Conservation (phyloP, 768 basidiomycete species). For the Phanerochaete sordida region DNA sequence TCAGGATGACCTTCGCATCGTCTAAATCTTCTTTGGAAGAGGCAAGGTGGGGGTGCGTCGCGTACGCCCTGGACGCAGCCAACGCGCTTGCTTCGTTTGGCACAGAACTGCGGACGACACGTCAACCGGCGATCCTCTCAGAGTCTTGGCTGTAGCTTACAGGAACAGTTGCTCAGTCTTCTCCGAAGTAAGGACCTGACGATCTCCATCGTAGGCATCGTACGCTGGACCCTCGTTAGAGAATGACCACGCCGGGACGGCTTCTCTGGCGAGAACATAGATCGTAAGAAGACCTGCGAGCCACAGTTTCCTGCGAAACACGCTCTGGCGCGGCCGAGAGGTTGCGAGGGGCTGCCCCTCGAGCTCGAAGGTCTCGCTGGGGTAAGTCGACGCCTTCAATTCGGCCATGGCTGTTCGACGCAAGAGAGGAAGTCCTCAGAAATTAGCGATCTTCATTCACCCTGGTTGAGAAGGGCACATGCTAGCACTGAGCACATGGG, state of each 20-base stretch:
- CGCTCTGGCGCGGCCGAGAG: neutral
- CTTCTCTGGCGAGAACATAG: neutral
- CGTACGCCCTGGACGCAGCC: conserved; percentile 52
- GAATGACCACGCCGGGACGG: neutral
- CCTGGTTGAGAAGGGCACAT: too few species aligned
- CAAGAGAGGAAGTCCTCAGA: too few species aligned
- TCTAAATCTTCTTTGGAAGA: conserved; percentile 52
- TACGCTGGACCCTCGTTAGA: neutral
- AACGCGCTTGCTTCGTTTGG: conserved; percentile 58
- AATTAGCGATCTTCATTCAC: too few species aligned
- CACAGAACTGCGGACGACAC: conserved; percentile 37
- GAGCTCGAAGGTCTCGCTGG: neutral
- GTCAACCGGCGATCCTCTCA: neutral
- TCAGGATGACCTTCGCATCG: conserved; percentile 63
- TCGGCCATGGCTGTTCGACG: neutral
- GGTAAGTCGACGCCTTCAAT: neutral
- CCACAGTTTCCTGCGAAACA: neutral
- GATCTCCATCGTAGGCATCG: neutral
- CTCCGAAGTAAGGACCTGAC: neutral
- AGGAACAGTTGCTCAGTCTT: conserved; percentile 31
- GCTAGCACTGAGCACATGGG: too few species aligned
- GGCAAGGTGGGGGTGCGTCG: conserved; percentile 70
- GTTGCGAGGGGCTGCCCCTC: neutral
- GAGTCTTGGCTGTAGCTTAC: conserved; percentile 21
- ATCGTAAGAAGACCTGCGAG: neutral